These are phyloP conservation scores for Tylopilus balloui DNA, from an alignment of 768 basidiomycete genomes.

Conservation along the genomic window DNA sequence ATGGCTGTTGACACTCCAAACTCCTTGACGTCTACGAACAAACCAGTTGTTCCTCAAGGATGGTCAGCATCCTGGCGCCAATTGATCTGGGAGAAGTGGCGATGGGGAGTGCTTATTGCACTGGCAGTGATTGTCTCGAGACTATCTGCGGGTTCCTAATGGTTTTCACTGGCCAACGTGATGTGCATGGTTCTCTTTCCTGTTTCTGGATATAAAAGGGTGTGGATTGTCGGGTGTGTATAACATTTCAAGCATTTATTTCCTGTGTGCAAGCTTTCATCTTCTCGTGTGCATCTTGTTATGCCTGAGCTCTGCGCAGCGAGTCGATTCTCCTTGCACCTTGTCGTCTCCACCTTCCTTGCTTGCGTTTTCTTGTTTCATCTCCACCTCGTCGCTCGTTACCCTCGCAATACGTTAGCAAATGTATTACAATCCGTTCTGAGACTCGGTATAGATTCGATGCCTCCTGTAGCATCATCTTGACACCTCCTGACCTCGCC, in stretches of 20 bases:
- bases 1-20: conserved; percentile 16
- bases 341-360: conserved; percentile 3
- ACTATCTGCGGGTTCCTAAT: conserved; percentile 51
- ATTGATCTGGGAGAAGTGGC: conserved; percentile 79
- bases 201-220: conserved; percentile 15
- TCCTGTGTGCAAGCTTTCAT: conserved; percentile 9
- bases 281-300: conserved; percentile 8
- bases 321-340: conserved; percentile 9
- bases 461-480: background rate
- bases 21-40: conserved; percentile 24
- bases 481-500: conserved; percentile 30
- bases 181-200: conserved; percentile 4
- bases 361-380: conserved; percentile 12
- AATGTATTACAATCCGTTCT: conserved; percentile 22
- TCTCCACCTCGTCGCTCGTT: conserved; percentile 16
- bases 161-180: background rate
- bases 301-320: conserved; percentile 5
- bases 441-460: conserved; percentile 7
- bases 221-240: conserved; percentile 19
- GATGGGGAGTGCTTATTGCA: conserved; percentile 74
- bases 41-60: conserved; percentile 37
- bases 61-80: conserved; percentile 62
- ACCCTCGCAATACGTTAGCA: conserved; percentile 21
- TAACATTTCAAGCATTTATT: conserved; percentile 15
- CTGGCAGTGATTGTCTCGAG: conserved; percentile 75